Conservation (phyloP, 2,329 filamentous ascomycete genomes). For the Geosmithia flava region DNA sequence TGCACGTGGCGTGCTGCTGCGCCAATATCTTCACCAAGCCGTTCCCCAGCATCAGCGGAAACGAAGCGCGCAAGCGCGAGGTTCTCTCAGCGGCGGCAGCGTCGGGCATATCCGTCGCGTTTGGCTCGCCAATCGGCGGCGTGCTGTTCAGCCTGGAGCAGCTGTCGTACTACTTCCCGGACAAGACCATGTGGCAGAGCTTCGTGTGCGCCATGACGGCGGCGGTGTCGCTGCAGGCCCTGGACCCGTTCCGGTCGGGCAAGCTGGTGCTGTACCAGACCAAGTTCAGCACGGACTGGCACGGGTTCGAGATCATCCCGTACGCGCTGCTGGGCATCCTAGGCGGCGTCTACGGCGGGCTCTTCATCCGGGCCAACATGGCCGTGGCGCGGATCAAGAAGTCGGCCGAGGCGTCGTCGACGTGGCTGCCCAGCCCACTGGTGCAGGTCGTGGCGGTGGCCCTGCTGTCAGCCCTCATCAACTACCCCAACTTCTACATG, state of each 20-base stretch:
- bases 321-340: constrained; percentile 79
- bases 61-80: constrained; percentile 93
- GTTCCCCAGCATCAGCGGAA: constrained; percentile 65
- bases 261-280: constrained; percentile 96
- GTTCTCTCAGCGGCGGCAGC: constrained; percentile 86
- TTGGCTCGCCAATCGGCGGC: constrained; percentile 86
- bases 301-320: constrained; percentile 84
- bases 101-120: constrained; percentile 85
- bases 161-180: constrained; percentile 93
- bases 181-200: constrained; percentile 99
- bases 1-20: constrained; percentile 94
- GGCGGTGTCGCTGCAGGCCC: constrained; percentile 79
- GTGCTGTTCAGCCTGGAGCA: constrained; percentile 95
- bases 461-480: constrained; percentile 73
- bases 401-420: constrained; percentile 24
- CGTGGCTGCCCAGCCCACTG: constrained; percentile 59
- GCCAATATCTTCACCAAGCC: constrained; percentile 89
- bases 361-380: constrained; percentile 95
- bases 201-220: constrained; percentile 99
- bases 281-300: constrained; percentile 83
- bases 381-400: constrained; percentile 71
- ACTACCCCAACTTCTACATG: constrained; percentile 96
- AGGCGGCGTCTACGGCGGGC: constrained; percentile 85
- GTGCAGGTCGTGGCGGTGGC: constrained; percentile 71
- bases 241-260: constrained; percentile 89